Percentiles rank a stretch among this genome's conserved stretches.
Conservation (phyloP, 2,329 filamentous ascomycete genomes). For the Pseudogymnoascus sp. region DNA sequence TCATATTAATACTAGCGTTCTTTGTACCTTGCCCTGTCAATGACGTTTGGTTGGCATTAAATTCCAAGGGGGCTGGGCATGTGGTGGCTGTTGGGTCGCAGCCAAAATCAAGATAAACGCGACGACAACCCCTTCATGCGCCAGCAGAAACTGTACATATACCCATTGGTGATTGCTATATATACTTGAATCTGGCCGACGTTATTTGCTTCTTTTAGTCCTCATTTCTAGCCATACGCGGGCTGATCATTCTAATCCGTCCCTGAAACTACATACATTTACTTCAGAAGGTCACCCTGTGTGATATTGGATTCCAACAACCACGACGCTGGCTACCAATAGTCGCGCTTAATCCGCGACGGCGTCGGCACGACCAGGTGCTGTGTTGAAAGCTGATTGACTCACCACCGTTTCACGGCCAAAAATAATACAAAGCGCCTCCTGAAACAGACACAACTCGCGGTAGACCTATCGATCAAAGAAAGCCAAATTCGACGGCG, state of each 20-base stretch:
- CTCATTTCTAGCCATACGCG: neutral
- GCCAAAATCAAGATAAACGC: constrained; percentile 11
- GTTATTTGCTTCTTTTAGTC: neutral
- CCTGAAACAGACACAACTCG: constrained; percentile 20
- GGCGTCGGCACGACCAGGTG: neutral
- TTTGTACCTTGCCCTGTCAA: neutral
- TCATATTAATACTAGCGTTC: neutral
- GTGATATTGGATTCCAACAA: neutral
- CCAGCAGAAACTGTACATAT: neutral
- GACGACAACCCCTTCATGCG: neutral
- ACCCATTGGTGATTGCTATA: neutral
- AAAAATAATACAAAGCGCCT: constrained; percentile 18
- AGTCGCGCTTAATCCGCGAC: neutral
- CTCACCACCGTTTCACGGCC: constrained; percentile 8
- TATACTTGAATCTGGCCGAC: neutral
- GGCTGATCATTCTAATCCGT: neutral
- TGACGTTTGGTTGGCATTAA: neutral
- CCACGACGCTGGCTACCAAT: neutral
- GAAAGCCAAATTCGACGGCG: constrained; percentile 24
- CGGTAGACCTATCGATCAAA: constrained; percentile 23
- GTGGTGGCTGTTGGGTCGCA: neutral
- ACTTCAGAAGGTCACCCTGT: neutral
- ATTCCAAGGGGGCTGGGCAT: constrained; percentile 8
- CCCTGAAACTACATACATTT: neutral
- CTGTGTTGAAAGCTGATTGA: neutral